phyloP scores from a whole-genome alignment of 106 monocot genomes.

The Dioscorea dumetorum region DNA sequence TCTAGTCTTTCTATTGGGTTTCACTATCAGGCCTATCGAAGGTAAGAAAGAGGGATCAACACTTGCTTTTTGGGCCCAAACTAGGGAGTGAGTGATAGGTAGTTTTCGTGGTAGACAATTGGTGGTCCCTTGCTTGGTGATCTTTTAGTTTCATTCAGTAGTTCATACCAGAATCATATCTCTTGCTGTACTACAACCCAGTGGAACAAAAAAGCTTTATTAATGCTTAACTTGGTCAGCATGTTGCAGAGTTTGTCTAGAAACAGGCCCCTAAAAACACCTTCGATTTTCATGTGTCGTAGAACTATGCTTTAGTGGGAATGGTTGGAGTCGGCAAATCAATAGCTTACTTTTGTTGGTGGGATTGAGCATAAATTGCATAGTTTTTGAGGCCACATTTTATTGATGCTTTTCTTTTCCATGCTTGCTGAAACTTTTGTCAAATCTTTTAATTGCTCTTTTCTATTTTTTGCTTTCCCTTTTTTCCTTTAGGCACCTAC shows the following conservation, averaged over 20 bases:
- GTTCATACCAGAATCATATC: background rate
- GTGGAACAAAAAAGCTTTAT: too few relatives aligned
- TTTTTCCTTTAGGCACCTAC: too few relatives aligned
- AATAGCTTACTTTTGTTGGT: background rate
- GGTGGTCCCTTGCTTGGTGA: background rate
- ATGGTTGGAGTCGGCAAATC: background rate
- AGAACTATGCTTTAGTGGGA: background rate
- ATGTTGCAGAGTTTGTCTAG: background rate
- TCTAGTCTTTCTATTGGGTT: too few relatives aligned
- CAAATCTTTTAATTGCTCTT: background rate
- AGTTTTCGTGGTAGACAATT: background rate
- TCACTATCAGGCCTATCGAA: too few relatives aligned
- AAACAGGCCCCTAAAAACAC: background rate
- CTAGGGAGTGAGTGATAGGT: background rate
- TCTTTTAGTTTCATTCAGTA: background rate
- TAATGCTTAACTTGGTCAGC: background rate
- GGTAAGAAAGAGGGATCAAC: too few relatives aligned
- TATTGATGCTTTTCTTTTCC: background rate
- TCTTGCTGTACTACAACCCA: too few relatives aligned
- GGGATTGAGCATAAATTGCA: background rate
- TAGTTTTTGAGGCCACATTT: background rate
- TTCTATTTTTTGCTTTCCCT: background rate
- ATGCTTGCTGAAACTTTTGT: background rate
- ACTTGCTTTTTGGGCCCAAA: background rate
- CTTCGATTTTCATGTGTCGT: background rate